Conservation (phyloP, 495 filamentous ascomycete genomes). For the Penicillium pancosmium region DNA sequence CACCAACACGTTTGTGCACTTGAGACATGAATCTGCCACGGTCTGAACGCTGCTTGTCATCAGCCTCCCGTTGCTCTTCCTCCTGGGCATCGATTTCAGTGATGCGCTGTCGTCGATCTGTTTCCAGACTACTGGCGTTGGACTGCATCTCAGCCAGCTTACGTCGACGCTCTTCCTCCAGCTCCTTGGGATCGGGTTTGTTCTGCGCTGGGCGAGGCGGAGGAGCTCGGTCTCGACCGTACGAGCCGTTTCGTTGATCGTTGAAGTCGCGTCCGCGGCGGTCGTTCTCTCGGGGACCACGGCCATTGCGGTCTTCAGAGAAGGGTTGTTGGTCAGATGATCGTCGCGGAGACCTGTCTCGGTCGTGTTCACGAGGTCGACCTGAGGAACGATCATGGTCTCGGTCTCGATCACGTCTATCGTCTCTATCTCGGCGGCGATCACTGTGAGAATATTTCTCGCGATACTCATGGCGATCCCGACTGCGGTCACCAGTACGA, state of each 20-base stretch:
- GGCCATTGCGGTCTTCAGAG: constrained; percentile 17
- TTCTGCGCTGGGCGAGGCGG: constrained; percentile 15
- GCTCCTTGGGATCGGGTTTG: constrained; percentile 26
- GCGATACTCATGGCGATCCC: constrained; percentile 25
- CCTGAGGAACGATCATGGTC: constrained; percentile 13
- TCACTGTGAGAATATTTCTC: constrained; percentile 21
- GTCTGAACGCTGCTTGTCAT: constrained; percentile 52
- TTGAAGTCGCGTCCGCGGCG: constrained; percentile 2
- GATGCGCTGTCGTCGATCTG: constrained; percentile 71
- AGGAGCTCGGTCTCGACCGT: constrained; percentile 25
- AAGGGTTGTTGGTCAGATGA: constrained; percentile 17
- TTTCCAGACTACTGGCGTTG: constrained; percentile 77
- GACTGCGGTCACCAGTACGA: constrained; percentile 19
- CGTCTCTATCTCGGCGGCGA: constrained; percentile 30
- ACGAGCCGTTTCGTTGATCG: constrained; percentile 24
- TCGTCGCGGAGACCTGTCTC: constrained; percentile 28
- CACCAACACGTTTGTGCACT: constrained; percentile 42
- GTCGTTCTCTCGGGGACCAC: neutral
- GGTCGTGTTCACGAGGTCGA: constrained; percentile 10
- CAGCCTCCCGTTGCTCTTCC: constrained; percentile 61
- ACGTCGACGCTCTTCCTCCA: constrained; percentile 46
- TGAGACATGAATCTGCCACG: constrained; percentile 44
- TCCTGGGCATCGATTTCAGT: constrained; percentile 68
- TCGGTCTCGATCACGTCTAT: constrained; percentile 27
- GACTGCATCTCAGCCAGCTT: constrained; percentile 88